Percentiles rank a stretch among this genome's conserved stretches.
These are phyloP conservation scores for Fistulifera solaris DNA, from an alignment of 108 stramenopile species.

Conservation along the genomic window DNA sequence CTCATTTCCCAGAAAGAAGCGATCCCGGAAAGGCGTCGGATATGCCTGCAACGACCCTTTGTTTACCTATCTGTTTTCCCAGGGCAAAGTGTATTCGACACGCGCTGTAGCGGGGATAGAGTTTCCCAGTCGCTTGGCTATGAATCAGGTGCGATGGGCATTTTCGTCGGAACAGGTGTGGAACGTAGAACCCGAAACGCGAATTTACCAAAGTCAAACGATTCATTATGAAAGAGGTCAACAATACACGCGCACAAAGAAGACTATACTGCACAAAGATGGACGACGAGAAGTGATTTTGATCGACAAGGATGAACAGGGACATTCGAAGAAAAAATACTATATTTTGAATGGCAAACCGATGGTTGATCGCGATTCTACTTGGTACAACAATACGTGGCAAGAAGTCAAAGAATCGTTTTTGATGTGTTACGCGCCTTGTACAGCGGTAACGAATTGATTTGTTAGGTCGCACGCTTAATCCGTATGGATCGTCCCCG, in stretches of 20 bases:
- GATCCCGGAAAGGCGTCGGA: conserved; percentile 20
- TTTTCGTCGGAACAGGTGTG: conserved; percentile 19
- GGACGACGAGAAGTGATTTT: conserved; percentile 27
- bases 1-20: not conserved
- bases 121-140: conserved; percentile 21
- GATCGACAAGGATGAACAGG: not conserved
- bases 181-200: not conserved
- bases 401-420: not conserved
- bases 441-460: conserved; percentile 1
- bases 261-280: conserved; percentile 28
- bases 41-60: conserved; percentile 24
- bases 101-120: conserved; percentile 18
- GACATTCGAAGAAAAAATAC: not conserved
- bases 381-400: not conserved
- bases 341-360: not conserved
- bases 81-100: conserved; percentile 17
- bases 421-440: not conserved
- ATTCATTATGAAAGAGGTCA: conserved; percentile 25
- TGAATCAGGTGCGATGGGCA: conserved; percentile 3
- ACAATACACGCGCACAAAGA: conserved; percentile 22
- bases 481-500: too few relatives aligned
- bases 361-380: not conserved
- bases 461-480: too few relatives aligned
- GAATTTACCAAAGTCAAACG: conserved; percentile 18
- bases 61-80: conserved; percentile 16